Conservation (phyloP, 805 yeast genomes). For the Komagataella phaffii region DNA sequence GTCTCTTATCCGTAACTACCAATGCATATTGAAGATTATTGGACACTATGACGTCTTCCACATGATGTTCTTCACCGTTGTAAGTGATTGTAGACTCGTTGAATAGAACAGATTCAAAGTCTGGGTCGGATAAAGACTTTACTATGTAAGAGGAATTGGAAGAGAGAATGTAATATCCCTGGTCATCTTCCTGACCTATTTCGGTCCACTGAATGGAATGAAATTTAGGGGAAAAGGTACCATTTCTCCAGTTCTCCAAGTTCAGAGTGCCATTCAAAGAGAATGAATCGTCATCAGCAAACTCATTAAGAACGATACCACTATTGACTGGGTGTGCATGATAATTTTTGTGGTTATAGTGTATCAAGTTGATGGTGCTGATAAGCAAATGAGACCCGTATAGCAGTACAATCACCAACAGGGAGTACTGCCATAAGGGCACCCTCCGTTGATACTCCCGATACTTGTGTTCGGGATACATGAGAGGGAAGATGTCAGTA, state of each 20-base stretch:
- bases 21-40: conserved; percentile 51
- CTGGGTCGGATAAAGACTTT: conserved; percentile 33
- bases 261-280: conserved; percentile 16
- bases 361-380: neutral
- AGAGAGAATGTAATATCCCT: conserved; percentile 51
- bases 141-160: conserved; percentile 36
- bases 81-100: conserved; percentile 31
- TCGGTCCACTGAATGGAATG: conserved; percentile 61
- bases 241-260: conserved; percentile 35
- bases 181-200: conserved; percentile 32
- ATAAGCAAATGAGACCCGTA: conserved; percentile 2
- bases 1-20: conserved; percentile 44
- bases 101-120: conserved; percentile 31
- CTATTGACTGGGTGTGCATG: neutral
- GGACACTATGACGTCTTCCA: conserved; percentile 47
- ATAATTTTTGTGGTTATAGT: neutral
- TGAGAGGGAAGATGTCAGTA: neutral
- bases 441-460: neutral
- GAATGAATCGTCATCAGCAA: neutral
- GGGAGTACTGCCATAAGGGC: neutral
- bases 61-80: conserved; percentile 24
- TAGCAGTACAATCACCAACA: conserved; percentile 1
- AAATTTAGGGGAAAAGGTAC: conserved; percentile 37
- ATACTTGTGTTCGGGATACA: neutral
- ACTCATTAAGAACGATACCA: neutral